Base-by-base conservation (phyloP, 1,139 yeast species). In the Scheffersomyces titani region DNA sequence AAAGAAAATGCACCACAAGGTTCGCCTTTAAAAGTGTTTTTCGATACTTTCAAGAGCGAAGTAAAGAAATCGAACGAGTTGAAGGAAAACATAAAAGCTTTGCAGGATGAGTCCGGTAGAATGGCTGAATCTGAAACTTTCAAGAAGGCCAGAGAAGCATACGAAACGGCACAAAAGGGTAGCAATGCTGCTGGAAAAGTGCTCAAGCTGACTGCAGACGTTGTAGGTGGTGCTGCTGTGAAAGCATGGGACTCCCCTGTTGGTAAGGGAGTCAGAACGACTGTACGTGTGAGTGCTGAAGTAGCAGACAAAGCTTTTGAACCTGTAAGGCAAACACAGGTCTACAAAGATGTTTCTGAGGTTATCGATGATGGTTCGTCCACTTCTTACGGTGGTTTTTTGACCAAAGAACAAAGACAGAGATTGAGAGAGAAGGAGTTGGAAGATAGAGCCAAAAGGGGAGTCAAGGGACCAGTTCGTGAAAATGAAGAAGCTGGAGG, bases 201-300 rank as follows among this genome's bases (percentile, higher is more conserved):
- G 51, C 85, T 92, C 57, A 85, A 86, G 65, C 90, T 90, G 75
- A 94, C 98, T 2, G 98, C 98, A n/a, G 92, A 90, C 67, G 96
- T 88, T 45, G 92, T 94, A 40, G 99, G 98, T 55, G 88, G 84
- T 56, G 96, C 87, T 51, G 99, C 98, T 3, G 82, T 84, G 51
- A 88, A 88, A 61, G 98, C 98, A 0, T 96, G 99, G 99, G 98
- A 96, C 60, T 92, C 98, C 1, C 92, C 94, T 44, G 90, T 94
- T 52, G 94, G 97, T 61, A 88, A 89, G 73, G 90, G 88, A 53
- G 94, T 97, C 19, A 85, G 99, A 70, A 82, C 86, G 49, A 92
- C 92, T 0, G 96, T 92, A 16, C 83, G 83, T 61, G 84, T 84
- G 55, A 87, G 98, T 11, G 97, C 96, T 1, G 92, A 90, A 55